Evolutionary conservation across 192 early-diverging fungal species (phyloP).

Genomic region (Coemansia sp.): DNA sequence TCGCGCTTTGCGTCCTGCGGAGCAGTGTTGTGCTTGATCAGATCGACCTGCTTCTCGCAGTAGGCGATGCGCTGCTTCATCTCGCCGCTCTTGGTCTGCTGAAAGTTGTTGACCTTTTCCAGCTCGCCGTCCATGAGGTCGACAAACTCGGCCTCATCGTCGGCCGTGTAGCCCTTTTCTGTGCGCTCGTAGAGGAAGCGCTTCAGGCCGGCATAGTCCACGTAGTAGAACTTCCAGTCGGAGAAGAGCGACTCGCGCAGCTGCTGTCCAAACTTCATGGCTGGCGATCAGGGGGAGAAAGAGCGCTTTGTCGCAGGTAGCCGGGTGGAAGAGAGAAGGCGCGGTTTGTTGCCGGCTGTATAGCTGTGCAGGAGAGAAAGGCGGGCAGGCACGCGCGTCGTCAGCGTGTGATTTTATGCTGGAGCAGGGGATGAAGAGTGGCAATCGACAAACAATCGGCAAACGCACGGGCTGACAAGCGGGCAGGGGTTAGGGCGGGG

Average conservation of each 20-base stretch:
- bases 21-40: slow-evolving; percentile 47
- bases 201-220: slow-evolving; percentile 87
- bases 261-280: slow-evolving; percentile 91
- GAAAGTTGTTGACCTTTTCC: slow-evolving; percentile 77
- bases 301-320: too few relatives aligned
- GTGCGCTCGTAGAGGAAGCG: slow-evolving; percentile 66
- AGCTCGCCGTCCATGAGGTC: slow-evolving; percentile 84
- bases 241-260: slow-evolving; percentile 70
- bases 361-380: background rate
- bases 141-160: slow-evolving; percentile 79
- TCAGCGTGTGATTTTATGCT: too few relatives aligned
- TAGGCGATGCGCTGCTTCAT: slow-evolving; percentile 63
- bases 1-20: slow-evolving; percentile 41
- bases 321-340: background rate
- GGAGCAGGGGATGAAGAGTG: too few relatives aligned
- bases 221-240: slow-evolving; percentile 84
- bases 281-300: background rate
- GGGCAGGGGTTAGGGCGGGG: too few relatives aligned
- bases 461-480: too few relatives aligned
- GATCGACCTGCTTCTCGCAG: slow-evolving; percentile 57
- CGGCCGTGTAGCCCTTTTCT: slow-evolving; percentile 66
- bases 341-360: too few relatives aligned
- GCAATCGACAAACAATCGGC: too few relatives aligned
- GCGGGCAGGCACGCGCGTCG: background rate
- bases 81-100: slow-evolving; percentile 67